Evolutionary conservation across 2,329 filamentous ascomycete genomes (phyloP).

Genomic region (Penicillium sp.): DNA sequence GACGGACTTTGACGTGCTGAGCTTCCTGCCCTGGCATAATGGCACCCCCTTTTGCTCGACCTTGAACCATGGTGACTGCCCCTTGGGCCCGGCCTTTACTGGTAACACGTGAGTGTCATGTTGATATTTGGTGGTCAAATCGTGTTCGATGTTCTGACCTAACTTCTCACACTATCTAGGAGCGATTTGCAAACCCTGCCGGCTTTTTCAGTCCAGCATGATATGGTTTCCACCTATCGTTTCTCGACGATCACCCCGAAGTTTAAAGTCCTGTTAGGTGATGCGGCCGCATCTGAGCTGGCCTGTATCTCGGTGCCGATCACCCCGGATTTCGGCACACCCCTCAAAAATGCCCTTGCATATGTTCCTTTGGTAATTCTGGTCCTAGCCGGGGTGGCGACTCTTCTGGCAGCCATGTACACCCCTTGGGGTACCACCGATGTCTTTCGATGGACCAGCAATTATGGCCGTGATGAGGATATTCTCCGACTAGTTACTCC

Average conservation of each 20-base stretch:
- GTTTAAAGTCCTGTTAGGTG: constrained; percentile 75
- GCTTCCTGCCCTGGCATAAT: constrained; percentile 70
- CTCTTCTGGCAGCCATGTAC: constrained; percentile 80
- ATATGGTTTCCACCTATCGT: constrained; percentile 80
- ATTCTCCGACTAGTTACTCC: constrained; percentile 89
- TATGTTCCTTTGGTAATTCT: constrained; percentile 81
- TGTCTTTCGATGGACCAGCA: constrained; percentile 95
- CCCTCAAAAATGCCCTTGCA: constrained; percentile 69
- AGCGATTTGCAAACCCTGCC: constrained; percentile 62
- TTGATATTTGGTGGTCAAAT: not conserved
- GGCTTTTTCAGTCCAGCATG: constrained; percentile 72
- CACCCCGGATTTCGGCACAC: constrained; percentile 77
- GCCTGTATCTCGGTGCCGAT: constrained; percentile 82
- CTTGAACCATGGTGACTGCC: constrained; percentile 67
- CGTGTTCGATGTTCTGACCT: not conserved
- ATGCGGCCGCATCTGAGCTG: constrained; percentile 64
- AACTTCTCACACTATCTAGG: constrained; percentile 21
- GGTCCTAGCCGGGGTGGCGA: constrained; percentile 78
- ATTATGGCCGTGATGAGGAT: constrained; percentile 93
- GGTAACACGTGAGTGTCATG: constrained; percentile 52
- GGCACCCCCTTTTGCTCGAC: constrained; percentile 69
- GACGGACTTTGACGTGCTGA: constrained; percentile 72
- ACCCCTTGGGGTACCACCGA: constrained; percentile 94
- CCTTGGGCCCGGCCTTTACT: constrained; percentile 73
- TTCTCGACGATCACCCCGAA: constrained; percentile 81